Conservation (phyloP, 1,139 yeast species). For the Pichia sp. region DNA sequence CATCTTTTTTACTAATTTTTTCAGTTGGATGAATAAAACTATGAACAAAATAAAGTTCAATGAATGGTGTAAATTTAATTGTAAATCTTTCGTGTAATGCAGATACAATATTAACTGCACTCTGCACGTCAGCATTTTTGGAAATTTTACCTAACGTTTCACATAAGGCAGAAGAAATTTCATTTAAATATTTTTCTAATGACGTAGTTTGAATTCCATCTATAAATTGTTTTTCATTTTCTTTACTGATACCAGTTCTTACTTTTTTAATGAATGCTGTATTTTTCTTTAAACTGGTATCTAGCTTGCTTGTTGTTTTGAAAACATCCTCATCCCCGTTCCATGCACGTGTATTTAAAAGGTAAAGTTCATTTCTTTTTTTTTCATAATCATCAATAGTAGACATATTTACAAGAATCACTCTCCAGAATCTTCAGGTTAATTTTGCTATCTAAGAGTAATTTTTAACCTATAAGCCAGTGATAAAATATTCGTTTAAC, state of each 20-base stretch:
- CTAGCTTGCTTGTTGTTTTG: constrained; percentile 40
- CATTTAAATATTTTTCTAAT: constrained; percentile 71
- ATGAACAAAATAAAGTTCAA: constrained; percentile 44
- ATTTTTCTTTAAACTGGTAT: constrained; percentile 77
- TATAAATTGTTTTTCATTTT: constrained; percentile 39
- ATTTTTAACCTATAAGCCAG: too few species aligned
- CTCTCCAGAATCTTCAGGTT: too few species aligned
- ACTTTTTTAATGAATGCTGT: constrained; percentile 74
- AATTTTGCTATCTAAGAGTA: too few species aligned
- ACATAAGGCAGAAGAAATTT: constrained; percentile 54
- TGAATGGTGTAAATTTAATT: constrained; percentile 43
- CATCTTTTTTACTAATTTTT: constrained; percentile 37
- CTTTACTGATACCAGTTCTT: constrained; percentile 50
- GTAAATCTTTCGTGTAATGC: constrained; percentile 74
- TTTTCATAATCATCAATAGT: constrained; percentile 15
- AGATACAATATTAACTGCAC: constrained; percentile 64
- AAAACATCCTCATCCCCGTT: constrained; percentile 35
- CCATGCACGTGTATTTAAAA: constrained; percentile 49
- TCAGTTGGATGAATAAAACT: constrained; percentile 12
- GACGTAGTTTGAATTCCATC: constrained; percentile 60
- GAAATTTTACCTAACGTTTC: constrained; percentile 57
- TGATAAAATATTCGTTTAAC: too few species aligned
- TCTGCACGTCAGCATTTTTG: constrained; percentile 53
- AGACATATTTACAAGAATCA: too few species aligned
- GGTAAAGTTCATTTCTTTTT: constrained; percentile 36